Percentiles rank a stretch among this genome's conserved stretches.
These are phyloP conservation scores for Barnettozyma populi DNA, from an alignment of 805 yeast genomes.

Conservation along the genomic window DNA sequence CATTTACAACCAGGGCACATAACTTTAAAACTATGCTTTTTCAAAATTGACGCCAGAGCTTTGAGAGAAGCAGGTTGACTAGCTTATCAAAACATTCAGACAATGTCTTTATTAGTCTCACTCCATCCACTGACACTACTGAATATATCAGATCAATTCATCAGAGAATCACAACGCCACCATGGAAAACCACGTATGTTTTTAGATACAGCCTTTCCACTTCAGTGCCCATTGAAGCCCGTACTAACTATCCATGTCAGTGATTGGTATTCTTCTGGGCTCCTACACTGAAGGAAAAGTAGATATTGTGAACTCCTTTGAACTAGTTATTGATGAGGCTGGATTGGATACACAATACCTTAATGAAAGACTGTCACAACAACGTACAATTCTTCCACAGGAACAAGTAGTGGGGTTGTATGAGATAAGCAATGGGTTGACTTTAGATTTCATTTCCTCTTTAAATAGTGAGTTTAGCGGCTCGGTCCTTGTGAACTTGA, in stretches of 20 bases:
- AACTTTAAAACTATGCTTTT: not conserved
- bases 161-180: slow-evolving; percentile 4
- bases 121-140: slow-evolving; percentile 11
- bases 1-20: not conserved
- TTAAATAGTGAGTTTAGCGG: not conserved
- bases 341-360: slow-evolving; percentile 4
- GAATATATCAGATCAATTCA: slow-evolving; percentile 11
- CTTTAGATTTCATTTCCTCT: not conserved
- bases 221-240: not conserved
- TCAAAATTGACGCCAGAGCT: not conserved
- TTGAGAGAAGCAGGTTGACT: too few relatives aligned
- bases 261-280: slow-evolving; percentile 7
- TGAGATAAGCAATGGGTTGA: slow-evolving; percentile 1
- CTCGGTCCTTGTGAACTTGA: not conserved
- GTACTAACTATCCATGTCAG: not conserved
- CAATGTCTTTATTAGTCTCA: slow-evolving; percentile 1
- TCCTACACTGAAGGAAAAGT: not conserved
- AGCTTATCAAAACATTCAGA: not conserved
- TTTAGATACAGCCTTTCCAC: not conserved
- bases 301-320: slow-evolving; percentile 12
- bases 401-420: slow-evolving; percentile 13
- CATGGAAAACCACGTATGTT: slow-evolving; percentile 4
- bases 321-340: slow-evolving; percentile 1
- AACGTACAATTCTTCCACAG: slow-evolving; percentile 8
- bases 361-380: slow-evolving; percentile 9